A percentile compares a stretch with the other conserved stretches of the same genome.
Conservation (phyloP, 2,329 filamentous ascomycete species). For the Venturia carpophila region DNA sequence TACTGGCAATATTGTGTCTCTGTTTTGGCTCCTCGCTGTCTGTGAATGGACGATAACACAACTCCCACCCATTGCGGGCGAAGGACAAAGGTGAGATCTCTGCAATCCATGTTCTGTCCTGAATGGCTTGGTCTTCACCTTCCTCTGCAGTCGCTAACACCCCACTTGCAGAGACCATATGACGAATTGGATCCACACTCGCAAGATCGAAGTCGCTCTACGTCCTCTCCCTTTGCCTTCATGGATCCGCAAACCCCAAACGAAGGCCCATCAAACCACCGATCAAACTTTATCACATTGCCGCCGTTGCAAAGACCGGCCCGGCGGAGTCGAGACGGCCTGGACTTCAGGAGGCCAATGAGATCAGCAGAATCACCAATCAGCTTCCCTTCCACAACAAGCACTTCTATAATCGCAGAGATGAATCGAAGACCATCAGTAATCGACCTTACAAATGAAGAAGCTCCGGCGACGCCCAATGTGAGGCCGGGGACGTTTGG, state of each 20-base stretch:
- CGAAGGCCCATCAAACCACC: conserved; percentile 26
- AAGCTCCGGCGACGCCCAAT: conserved; percentile 14
- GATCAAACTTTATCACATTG: conserved; percentile 24
- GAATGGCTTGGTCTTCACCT: not conserved
- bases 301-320: conserved; percentile 22
- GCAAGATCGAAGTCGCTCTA: conserved; percentile 17
- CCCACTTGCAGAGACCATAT: conserved; percentile 28
- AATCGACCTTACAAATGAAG: conserved; percentile 4
- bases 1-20: not conserved
- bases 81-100: not conserved
- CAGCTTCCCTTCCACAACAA: conserved; percentile 10
- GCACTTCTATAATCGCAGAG: not conserved
- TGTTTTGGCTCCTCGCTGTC: not conserved
- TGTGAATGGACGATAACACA: not conserved
- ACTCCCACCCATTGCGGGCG: not conserved
- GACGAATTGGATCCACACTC: conserved; percentile 27
- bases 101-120: not conserved
- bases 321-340: conserved; percentile 45
- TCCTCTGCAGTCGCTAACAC: not conserved
- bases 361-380: conserved; percentile 24
- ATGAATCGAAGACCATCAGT: not conserved
- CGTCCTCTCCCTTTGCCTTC: conserved; percentile 13
- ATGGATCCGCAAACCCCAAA: conserved; percentile 17
- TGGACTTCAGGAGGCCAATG: conserved; percentile 47
- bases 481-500: conserved; percentile 20